Evolutionary conservation across 2,329 filamentous ascomycete species (phyloP).

Genomic region (Fusarium liriodendri): DNA sequence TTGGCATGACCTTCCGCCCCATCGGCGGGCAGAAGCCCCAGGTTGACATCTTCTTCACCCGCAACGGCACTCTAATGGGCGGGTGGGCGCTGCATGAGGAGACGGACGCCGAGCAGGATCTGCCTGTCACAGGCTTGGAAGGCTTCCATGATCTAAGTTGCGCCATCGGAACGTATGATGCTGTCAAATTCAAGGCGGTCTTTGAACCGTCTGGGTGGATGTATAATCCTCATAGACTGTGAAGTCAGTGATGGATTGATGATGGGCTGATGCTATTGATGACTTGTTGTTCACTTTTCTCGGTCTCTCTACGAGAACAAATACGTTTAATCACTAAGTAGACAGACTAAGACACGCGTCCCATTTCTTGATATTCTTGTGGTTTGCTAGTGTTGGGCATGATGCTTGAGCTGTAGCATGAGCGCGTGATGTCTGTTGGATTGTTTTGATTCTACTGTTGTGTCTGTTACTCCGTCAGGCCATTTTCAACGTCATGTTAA

Average conservation of each 20-base stretch:
- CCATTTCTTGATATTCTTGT: background rate
- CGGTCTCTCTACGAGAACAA: background rate
- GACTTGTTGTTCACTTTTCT: background rate
- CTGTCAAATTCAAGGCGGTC: constrained; percentile 74
- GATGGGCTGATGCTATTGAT: background rate
- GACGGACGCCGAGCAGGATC: constrained; percentile 70
- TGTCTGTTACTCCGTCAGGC: background rate
- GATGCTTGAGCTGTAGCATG: background rate
- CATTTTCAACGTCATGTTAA: background rate
- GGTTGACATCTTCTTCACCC: constrained; percentile 71
- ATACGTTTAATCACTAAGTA: background rate
- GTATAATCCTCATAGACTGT: constrained; percentile 52
- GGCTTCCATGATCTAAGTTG: constrained; percentile 78
- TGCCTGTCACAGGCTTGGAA: constrained; percentile 74
- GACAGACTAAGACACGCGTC: constrained; percentile 8
- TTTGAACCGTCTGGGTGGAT: constrained; percentile 71
- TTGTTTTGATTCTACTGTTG: background rate
- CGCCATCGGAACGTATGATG: constrained; percentile 77
- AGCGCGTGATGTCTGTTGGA: background rate
- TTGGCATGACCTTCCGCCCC: constrained; percentile 74
- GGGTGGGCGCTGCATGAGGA: constrained; percentile 82
- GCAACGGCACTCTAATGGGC: constrained; percentile 69
- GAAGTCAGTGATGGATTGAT: background rate
- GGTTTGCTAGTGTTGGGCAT: background rate
- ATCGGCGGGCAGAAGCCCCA: constrained; percentile 44